phyloP scores from a whole-genome alignment of 2,329 filamentous ascomycete genomes.

The Aaosphaeria arxii region DNA sequence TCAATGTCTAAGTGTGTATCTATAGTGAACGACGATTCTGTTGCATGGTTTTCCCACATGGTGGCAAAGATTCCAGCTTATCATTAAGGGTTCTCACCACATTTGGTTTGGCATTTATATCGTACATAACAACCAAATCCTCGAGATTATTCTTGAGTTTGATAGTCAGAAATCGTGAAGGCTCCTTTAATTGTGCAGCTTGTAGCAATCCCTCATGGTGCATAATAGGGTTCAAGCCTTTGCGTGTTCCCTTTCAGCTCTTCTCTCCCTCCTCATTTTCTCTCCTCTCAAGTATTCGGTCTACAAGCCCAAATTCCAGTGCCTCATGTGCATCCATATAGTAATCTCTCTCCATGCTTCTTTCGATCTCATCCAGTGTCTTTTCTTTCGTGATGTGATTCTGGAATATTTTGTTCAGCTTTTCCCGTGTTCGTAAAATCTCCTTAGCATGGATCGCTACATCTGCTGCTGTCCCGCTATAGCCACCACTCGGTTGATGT shows the following conservation, averaged over 20 bases:
- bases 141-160: too few relatives aligned
- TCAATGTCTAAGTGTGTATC: too few relatives aligned
- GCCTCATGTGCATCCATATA: constrained; percentile 90
- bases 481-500: constrained; percentile 84
- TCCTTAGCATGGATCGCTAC: constrained; percentile 98
- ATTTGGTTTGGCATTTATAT: too few relatives aligned
- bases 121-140: too few relatives aligned
- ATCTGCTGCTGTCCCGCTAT: constrained; percentile 67
- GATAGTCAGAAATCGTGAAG: too few relatives aligned
- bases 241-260: neutral
- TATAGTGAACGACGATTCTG: too few relatives aligned
- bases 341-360: constrained; percentile 94
- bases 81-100: too few relatives aligned
- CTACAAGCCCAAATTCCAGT: constrained; percentile 83
- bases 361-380: constrained; percentile 79
- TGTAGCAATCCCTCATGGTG: too few relatives aligned
- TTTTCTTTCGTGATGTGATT: constrained; percentile 78
- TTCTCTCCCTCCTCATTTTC: constrained; percentile 34
- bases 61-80: too few relatives aligned
- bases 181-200: too few relatives aligned
- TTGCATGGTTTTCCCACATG: too few relatives aligned
- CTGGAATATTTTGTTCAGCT: constrained; percentile 88
- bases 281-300: constrained; percentile 75
- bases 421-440: constrained; percentile 80
- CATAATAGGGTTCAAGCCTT: too few relatives aligned